These are phyloP conservation scores for Amanita pseudoporphyria DNA, from an alignment of 768 basidiomycete species.

Conservation along the genomic window DNA sequence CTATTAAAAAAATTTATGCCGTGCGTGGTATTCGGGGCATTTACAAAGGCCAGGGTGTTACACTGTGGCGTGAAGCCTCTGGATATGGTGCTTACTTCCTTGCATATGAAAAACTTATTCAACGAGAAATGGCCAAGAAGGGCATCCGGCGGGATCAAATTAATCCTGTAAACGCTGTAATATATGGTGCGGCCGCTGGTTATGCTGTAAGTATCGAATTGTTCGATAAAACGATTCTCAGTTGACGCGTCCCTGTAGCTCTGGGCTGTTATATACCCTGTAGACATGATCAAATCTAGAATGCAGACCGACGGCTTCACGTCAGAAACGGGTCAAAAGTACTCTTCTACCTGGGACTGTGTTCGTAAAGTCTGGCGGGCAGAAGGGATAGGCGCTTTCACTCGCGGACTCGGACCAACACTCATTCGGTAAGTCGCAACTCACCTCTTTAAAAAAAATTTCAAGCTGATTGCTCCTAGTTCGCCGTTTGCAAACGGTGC, in stretches of 20 bases:
- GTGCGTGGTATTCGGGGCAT: constrained; percentile 74
- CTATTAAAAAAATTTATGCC: constrained; percentile 73
- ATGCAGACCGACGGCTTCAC: constrained; percentile 93
- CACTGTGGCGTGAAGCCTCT: constrained; percentile 71
- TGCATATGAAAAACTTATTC: constrained; percentile 87
- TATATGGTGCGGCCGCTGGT: constrained; percentile 88
- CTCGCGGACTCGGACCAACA: constrained; percentile 85
- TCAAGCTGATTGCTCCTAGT: constrained; percentile 26
- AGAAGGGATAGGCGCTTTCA: constrained; percentile 82
- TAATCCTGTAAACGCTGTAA: constrained; percentile 62
- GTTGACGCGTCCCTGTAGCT: constrained; percentile 33
- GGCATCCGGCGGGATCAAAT: constrained; percentile 71
- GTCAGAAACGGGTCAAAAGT: constrained; percentile 67
- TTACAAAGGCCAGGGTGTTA: constrained; percentile 89
- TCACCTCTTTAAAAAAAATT: constrained; percentile 3
- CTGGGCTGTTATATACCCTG: constrained; percentile 91
- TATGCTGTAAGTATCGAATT: constrained; percentile 59
- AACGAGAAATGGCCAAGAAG: constrained; percentile 70
- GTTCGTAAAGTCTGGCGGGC: constrained; percentile 73
- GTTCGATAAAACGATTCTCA: constrained; percentile 2
- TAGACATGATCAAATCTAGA: constrained; percentile 93
- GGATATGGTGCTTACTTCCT: constrained; percentile 89
- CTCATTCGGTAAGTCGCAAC: constrained; percentile 61
- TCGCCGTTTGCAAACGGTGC: constrained; percentile 96
- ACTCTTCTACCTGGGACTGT: constrained; percentile 75